A percentile compares a stretch with the other conserved stretches of the same genome.
Evolutionary conservation across 331 rosid species (phyloP).

Genomic region (Pyracantha coccinea): DNA sequence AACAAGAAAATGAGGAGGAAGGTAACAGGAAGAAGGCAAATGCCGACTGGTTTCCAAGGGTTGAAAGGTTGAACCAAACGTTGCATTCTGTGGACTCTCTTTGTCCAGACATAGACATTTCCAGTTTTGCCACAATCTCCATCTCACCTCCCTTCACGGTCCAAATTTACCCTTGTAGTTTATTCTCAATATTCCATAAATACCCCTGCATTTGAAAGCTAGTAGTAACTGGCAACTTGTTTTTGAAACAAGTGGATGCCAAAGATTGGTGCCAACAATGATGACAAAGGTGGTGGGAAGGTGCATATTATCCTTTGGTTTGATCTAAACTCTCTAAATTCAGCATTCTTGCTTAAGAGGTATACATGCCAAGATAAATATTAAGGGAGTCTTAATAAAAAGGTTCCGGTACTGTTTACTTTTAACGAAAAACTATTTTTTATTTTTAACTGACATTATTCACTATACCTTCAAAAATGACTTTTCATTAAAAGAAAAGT

Average conservation of each 20-base stretch:
- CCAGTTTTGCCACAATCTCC: not conserved
- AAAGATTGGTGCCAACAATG: not conserved
- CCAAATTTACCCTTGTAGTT: not conserved
- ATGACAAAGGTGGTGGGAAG: not conserved
- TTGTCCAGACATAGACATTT: slow-evolving; percentile 17
- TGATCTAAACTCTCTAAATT: not conserved
- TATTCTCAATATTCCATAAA: not conserved
- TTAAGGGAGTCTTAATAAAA: too few relatives aligned
- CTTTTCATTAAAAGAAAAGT: too few relatives aligned
- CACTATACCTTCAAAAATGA: too few relatives aligned
- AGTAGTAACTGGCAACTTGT: too few relatives aligned
- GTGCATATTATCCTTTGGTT: too few relatives aligned
- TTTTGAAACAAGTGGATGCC: not conserved
- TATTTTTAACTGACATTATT: too few relatives aligned
- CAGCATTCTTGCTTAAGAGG: not conserved
- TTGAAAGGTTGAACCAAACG: not conserved
- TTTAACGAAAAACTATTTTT: too few relatives aligned
- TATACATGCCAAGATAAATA: too few relatives aligned
- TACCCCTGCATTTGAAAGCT: not conserved
- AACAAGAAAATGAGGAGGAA: not conserved
- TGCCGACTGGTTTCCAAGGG: not conserved
- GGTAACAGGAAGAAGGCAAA: not conserved
- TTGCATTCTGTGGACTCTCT: slow-evolving; percentile 10
- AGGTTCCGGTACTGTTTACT: too few relatives aligned
- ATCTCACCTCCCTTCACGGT: not conserved